These are phyloP conservation scores for Silene vulgaris DNA, from an alignment of 179 eudicot genomes.

Conservation along the genomic window DNA sequence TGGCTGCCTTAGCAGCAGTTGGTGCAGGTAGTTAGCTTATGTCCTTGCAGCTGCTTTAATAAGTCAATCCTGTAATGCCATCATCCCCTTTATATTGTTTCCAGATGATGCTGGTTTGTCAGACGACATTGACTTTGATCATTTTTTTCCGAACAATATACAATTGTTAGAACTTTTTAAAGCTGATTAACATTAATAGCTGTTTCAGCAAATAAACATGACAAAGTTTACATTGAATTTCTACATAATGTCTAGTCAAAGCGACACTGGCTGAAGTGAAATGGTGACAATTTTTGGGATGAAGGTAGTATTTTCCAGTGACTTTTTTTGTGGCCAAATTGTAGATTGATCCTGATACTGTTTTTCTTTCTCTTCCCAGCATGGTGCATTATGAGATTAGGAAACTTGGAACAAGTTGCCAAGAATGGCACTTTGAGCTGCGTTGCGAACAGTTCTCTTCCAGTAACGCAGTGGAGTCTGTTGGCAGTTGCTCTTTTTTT, in stretches of 20 bases:
- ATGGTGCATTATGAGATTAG: constrained; percentile 62
- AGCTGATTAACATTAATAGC: not conserved
- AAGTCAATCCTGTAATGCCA: not conserved
- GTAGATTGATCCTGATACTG: not conserved
- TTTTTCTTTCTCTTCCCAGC: constrained; percentile 36
- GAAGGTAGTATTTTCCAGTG: not conserved
- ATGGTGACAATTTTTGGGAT: not conserved
- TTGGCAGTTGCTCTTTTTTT: constrained; percentile 72
- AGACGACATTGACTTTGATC: not conserved
- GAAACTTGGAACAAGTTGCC: constrained; percentile 42
- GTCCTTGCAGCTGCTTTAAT: constrained; percentile 13
- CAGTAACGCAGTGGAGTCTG: constrained; percentile 88
- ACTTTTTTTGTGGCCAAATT: not conserved
- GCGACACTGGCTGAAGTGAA: not conserved
- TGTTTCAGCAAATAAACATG: not conserved
- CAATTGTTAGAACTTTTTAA: no score
- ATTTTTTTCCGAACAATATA: no score
- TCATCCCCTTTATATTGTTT: not conserved
- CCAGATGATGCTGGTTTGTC: not conserved
- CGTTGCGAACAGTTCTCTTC: constrained; percentile 42
- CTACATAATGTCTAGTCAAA: not conserved
- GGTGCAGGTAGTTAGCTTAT: constrained; percentile 60
- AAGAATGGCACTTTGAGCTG: constrained; percentile 27
- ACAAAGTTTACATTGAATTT: not conserved
- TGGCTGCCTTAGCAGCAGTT: constrained; percentile 55